Base-by-base conservation (phyloP, 2,329 filamentous ascomycete genomes). In the Myriosclerotinia scirpicola region DNA sequence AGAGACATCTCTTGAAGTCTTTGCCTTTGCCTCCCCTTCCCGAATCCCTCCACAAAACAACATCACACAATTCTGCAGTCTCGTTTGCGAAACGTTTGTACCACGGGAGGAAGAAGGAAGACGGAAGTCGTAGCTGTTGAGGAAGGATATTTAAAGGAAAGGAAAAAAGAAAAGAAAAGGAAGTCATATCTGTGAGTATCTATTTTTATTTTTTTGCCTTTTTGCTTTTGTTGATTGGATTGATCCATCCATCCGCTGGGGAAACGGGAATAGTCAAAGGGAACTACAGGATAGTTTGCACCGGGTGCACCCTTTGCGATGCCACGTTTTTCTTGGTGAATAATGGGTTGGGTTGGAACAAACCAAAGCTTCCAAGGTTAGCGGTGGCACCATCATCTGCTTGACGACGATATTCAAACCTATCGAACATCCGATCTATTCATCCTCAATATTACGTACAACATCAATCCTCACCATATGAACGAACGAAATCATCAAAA, bases 21-120 rank as follows among this genome's bases (percentile, higher is more conserved):
- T 55, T 26, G 26, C 26, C 26, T 26, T 26, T 26, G 26, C 26
- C 26, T 63, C 55, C 22, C 60, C 60, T 63, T 62, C 48, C 60
- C 48, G 52, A 63, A 63, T 63, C 48, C 60, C 50, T 63, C 60
- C 60, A 63, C 50, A 55, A 50, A 60, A 64, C 38, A 63, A 61
- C 63, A 61, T 61, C 64, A 59, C 64, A 68, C 68, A 68, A 69
- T 73, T 73, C 71, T 71, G 69, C 67, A 65, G 67, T 67, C 64
- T 64, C 50, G 40, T 48, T 65, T 68, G 68, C 69, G 69, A 67
- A 69, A 73, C 71, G 71, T 60, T 73, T 70, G 71, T 73, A 71
- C 52, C 71, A 72, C 66, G 73, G 73, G 72, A 72, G 71, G 74
- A 72, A 70, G 73, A 72, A 73, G 73, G 72, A 73, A 72, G 73